Conservation (phyloP, 306 rosid genomes). For the Psophocarpus tetragonolobus region DNA sequence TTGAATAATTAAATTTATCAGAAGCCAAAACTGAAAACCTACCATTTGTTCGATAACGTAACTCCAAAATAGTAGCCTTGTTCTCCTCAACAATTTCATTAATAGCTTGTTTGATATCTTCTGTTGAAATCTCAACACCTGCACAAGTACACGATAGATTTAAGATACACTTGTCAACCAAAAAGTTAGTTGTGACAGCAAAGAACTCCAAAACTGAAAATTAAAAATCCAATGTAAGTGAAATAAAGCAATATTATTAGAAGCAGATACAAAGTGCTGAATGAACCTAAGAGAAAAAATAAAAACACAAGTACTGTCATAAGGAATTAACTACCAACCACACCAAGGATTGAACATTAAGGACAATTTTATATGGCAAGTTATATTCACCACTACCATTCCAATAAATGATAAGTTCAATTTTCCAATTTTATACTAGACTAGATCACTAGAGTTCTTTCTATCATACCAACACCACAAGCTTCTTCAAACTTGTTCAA, state of each 20-base stretch:
- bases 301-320: not conserved
- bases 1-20: slow-evolving; percentile 15
- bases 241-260: slow-evolving; percentile 4
- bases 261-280: slow-evolving; percentile 2
- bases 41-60: slow-evolving; percentile 80
- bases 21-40: slow-evolving; percentile 7
- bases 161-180: slow-evolving; percentile 1
- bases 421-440: not conserved
- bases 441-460: not conserved
- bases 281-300: not conserved
- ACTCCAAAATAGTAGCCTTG: slow-evolving; percentile 67
- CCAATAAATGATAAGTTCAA: slow-evolving; percentile 48
- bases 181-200: not conserved
- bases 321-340: not conserved
- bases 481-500: slow-evolving; percentile 73
- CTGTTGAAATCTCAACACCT: slow-evolving; percentile 87
- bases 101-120: slow-evolving; percentile 64
- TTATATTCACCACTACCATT: slow-evolving; percentile 21
- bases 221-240: slow-evolving; percentile 15
- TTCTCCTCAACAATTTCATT: slow-evolving; percentile 74
- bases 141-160: slow-evolving; percentile 22
- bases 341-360: slow-evolving; percentile 14
- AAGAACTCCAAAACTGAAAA: not conserved
- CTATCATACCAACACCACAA: slow-evolving; percentile 86
- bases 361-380: not conserved